Evolutionary conservation across 116 monocot genomes (phyloP).

Genomic region (Dioscorea cayenensis): DNA sequence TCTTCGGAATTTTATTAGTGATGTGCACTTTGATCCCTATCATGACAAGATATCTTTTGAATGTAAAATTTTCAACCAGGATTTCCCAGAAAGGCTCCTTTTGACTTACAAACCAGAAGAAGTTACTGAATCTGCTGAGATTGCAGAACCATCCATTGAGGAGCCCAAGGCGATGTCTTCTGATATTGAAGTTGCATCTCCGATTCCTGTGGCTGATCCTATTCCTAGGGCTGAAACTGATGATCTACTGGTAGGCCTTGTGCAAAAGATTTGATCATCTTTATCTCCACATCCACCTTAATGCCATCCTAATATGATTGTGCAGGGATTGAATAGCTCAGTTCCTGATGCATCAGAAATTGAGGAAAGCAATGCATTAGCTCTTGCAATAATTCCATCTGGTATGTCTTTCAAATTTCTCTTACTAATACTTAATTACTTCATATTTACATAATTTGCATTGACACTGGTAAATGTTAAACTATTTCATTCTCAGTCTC

Average conservation of each 20-base stretch:
- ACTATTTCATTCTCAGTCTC: not conserved
- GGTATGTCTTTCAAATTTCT: constrained; percentile 20
- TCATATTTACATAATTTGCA: not conserved
- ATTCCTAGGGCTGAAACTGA: constrained; percentile 26
- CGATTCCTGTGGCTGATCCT: constrained; percentile 22
- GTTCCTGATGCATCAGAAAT: constrained; percentile 49
- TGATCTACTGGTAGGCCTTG: constrained; percentile 49
- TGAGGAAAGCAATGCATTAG: constrained; percentile 72
- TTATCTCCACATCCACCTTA: too few relatives aligned
- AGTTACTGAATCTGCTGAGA: constrained; percentile 28
- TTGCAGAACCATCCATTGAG: constrained; percentile 22
- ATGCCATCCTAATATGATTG: constrained; percentile 4
- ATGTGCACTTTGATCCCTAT: too few relatives aligned
- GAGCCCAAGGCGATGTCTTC: constrained; percentile 19
- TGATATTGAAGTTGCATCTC: constrained; percentile 19
- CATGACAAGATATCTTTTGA: not conserved
- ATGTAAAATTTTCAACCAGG: constrained; percentile 33
- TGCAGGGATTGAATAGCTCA: constrained; percentile 52
- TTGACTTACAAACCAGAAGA: constrained; percentile 94
- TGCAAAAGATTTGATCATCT: not conserved
- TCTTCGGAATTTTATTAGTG: too few relatives aligned
- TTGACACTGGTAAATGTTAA: not conserved
- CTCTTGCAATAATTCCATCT: constrained; percentile 61
- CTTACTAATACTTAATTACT: not conserved
- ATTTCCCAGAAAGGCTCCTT: constrained; percentile 90